A percentile compares a stretch with the other conserved stretches of the same genome.
These are phyloP conservation scores for Boletus coccyginus DNA, from an alignment of 768 basidiomycete genomes.

Conservation along the genomic window DNA sequence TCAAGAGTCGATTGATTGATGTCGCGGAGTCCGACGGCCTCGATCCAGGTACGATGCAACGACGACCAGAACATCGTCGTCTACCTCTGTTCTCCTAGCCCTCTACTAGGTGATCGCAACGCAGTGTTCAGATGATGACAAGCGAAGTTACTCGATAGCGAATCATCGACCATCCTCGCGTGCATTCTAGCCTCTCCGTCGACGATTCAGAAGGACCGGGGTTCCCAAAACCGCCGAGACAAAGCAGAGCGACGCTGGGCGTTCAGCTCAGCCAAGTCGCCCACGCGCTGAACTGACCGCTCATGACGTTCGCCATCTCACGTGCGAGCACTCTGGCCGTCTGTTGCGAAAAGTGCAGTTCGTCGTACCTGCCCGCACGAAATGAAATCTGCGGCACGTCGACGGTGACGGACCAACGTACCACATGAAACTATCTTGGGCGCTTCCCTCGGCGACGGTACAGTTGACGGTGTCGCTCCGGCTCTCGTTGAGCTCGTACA, in stretches of 20 bases:
- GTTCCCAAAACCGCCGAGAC: neutral
- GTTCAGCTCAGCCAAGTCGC: constrained; percentile 48
- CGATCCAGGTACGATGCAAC: neutral
- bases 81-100: too few species aligned
- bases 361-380: constrained; percentile 37
- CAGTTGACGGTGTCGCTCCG: constrained; percentile 30
- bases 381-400: neutral
- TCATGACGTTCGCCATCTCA: constrained; percentile 47
- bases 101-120: neutral
- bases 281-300: constrained; percentile 44
- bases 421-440: constrained; percentile 60
- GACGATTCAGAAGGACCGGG: neutral
- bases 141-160: neutral
- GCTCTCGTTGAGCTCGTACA: constrained; percentile 30
- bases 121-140: neutral
- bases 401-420: constrained; percentile 24
- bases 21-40: neutral
- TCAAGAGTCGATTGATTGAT: too few species aligned
- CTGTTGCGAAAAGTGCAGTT: constrained; percentile 61
- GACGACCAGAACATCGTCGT: too few species aligned
- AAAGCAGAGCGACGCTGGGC: neutral
- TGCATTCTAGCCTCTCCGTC: neutral
- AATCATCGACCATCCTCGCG: neutral
- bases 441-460: constrained; percentile 36
- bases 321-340: constrained; percentile 51